Base-by-base conservation (phyloP, 1,284 basidiomycete genomes). In the Ustanciosporium gigantosporum region DNA sequence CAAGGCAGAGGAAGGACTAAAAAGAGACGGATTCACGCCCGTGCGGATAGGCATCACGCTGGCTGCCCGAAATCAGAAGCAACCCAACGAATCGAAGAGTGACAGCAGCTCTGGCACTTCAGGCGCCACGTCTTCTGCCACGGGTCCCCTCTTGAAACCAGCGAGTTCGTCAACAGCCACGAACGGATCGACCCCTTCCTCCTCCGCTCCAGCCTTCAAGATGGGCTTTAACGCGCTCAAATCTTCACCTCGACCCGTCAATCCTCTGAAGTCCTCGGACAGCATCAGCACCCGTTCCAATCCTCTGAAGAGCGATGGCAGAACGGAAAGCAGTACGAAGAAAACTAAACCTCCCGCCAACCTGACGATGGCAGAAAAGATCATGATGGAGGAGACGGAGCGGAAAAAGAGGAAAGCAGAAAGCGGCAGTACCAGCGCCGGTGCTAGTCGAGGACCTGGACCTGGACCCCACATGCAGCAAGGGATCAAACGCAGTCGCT, bases 331-430 rank as follows among this genome's bases (percentile, higher is more conserved):
- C 40, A 40, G 39, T 15, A 13, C 45, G 7, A 29, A 31, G 32
- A 48, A 45, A 34, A n/a, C 29, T 8, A 57, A 45, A 36, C 62
- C 60, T 8, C 68, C 59, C 2, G 46, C 37, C 22, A 52, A 51
- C 45, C 46, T 68, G 41, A 70, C 72, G 11, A 68, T 68, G 42
- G 73, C 73, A 2, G 73, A 76, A 38, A 61, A 65, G 36, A 76
- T 76, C 49, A 76, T 73, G 47, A 47, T 61, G 25, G 73, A 76
- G 34, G 73, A 76, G 31, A 39, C 70, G 23, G 58, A 48, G 43
- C 55, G 49, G 20, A 56, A 56, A 36, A 67, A 62, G 46, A 36
- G 50, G 17, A 60, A 53, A 35, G 56, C 38, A 7, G 37, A 53
- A 5, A 9, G 36, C 21, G 16, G 15, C 16, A 9, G 9, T 17